Evolutionary conservation across 768 basidiomycete genomes (phyloP), one percentile per base, ranked within the genome.

Genomic region (Boletus rubroflammeus): DNA sequence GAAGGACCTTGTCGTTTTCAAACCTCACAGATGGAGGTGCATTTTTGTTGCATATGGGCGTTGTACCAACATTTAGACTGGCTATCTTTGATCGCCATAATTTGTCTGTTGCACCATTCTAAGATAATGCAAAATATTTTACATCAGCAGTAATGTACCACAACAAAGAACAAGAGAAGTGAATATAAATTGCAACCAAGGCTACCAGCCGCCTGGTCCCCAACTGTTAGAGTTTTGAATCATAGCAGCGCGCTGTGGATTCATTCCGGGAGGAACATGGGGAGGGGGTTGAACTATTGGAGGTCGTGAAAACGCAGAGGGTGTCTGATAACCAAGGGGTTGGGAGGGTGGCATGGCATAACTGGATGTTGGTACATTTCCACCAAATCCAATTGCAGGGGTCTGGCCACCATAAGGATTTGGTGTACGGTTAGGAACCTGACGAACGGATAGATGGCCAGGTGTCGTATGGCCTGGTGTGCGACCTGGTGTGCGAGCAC

Each of bases 391-490:
- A 35, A 60, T 62, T 44, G 62, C 73, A 15, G 66, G 74, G n/a
- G 73, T 70, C 57, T 71, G 66, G 25, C 73, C 74, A 23, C 78
- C 80, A 60, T 92, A 92, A 2, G 90, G 88, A 62, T 92, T 93
- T 10, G 91, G 90, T 41, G 90, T 93, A 44, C 87, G 81, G 17
- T 79, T 81, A 34, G 79, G 68, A 29, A 70, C 63, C 60, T 88
- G 86, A 50, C 88, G 88, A 42, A 86, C 78, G 19, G 90, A 93
- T 71, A 84, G 76, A 63, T 83, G 86, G 1, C 90, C 89, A n/a
- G 90, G 88, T 9, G 89, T 91, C n/a, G 79, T 75, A 55, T 80
- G 79, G n/a, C 83, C 89, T 13, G 82, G 79, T 14, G 84, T 85
- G 32, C 88, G 80, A 21, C 81, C 90, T 47, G 90, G 90, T 1